Conservation (phyloP, 768 basidiomycete genomes). For the Chalciporus chontae region DNA sequence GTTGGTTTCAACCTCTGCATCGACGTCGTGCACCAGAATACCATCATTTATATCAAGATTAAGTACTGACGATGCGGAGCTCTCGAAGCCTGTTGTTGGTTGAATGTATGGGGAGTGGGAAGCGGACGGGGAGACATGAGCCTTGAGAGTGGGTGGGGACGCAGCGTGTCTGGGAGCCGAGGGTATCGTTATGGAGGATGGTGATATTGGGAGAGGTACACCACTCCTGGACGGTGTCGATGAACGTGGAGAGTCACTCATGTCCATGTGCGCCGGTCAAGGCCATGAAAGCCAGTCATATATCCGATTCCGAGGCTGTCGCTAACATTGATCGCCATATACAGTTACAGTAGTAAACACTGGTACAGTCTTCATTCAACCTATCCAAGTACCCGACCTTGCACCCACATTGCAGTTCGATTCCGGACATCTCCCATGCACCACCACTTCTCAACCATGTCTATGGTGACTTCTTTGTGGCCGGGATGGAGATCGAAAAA, state of each 20-base stretch:
- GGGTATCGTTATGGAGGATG: conserved; percentile 53
- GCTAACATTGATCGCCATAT: too few species aligned
- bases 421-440: conserved; percentile 73
- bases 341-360: too few species aligned
- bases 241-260: conserved; percentile 27
- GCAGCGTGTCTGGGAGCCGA: conserved; percentile 49
- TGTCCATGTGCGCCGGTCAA: conserved; percentile 11
- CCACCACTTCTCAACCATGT: conserved; percentile 88
- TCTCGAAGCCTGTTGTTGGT: conserved; percentile 44
- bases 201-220: conserved; percentile 38
- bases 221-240: conserved; percentile 35
- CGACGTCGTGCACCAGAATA: conserved; percentile 68
- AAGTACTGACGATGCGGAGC: conserved; percentile 68
- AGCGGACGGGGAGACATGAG: conserved; percentile 40
- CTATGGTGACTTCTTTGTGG: conserved; percentile 33
- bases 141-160: conserved; percentile 55
- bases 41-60: conserved; percentile 66
- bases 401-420: conserved; percentile 69
- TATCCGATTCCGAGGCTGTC: neutral
- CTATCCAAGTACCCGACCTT: conserved; percentile 42
- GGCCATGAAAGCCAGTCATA: conserved; percentile 1
- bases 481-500: conserved; percentile 49
- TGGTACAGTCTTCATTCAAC: too few species aligned
- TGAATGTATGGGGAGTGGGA: conserved; percentile 22
- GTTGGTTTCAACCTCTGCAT: conserved; percentile 55